These are phyloP conservation scores for Geotrichum bryndzae DNA, from an alignment of 1,139 yeast genomes.

Conservation along the genomic window DNA sequence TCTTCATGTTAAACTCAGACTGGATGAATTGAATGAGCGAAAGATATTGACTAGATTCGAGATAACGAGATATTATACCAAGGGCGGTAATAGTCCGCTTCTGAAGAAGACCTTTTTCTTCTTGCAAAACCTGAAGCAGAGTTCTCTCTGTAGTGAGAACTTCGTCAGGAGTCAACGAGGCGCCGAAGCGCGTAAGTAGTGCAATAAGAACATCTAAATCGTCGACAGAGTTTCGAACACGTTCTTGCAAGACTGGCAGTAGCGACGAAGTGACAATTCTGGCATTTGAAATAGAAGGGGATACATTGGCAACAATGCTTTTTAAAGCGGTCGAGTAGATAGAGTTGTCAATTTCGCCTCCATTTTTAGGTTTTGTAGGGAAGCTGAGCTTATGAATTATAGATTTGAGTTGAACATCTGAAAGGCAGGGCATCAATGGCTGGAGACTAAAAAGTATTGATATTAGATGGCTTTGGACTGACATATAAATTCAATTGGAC, in stretches of 20 bases:
- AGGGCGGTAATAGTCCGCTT: conserved; percentile 49
- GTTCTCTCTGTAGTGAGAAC: conserved; percentile 35
- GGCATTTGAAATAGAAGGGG: conserved; percentile 32
- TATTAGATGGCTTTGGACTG: conserved; percentile 1
- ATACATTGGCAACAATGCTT: conserved; percentile 46
- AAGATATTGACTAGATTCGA: conserved; percentile 32
- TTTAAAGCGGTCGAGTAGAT: conserved; percentile 68
- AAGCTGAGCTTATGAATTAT: conserved; percentile 1
- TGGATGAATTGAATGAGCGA: conserved; percentile 24
- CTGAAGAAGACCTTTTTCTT: conserved; percentile 30
- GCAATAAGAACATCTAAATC: conserved; percentile 60
- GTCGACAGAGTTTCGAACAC: conserved; percentile 44
- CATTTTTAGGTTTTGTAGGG: conserved; percentile 23
- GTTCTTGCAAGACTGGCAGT: conserved; percentile 32
- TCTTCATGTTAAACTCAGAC: conserved; percentile 19
- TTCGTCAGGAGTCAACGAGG: conserved; percentile 42
- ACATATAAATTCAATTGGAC: conserved; percentile 13
- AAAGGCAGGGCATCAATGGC: conserved; percentile 13
- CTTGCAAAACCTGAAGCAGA: conserved; percentile 25
- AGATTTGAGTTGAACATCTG: conserved; percentile 3
- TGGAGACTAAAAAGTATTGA: conserved; percentile 13
- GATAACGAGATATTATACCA: conserved; percentile 42
- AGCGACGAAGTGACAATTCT: conserved; percentile 34
- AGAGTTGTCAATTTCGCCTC: conserved; percentile 44
- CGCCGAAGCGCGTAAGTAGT: conserved; percentile 50